phyloP scores from a whole-genome alignment of 257 asterid species.

The Plectranthus barbatus region DNA sequence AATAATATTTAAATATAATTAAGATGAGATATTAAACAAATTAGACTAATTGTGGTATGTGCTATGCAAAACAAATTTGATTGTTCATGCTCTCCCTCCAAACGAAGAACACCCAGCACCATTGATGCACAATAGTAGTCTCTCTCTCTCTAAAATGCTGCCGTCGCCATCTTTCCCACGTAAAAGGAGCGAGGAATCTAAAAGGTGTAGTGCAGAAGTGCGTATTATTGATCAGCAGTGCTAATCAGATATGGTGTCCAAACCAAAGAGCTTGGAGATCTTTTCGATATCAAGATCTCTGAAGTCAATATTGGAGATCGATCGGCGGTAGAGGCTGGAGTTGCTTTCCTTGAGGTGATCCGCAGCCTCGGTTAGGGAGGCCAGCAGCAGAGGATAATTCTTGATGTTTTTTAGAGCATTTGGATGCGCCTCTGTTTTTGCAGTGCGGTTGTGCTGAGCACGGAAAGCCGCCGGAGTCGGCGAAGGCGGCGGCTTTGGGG shows the following conservation, averaged over 20 bases:
- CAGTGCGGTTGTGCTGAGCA: slow-evolving; percentile 30
- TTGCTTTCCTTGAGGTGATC: slow-evolving; percentile 62
- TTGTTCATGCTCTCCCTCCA: too few species aligned
- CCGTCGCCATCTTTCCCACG: too few species aligned
- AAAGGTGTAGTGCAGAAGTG: too few species aligned
- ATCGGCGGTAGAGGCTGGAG: slow-evolving; percentile 45
- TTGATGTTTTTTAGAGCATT: slow-evolving; percentile 81
- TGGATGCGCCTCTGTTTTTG: slow-evolving; percentile 79
- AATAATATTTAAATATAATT: too few species aligned
- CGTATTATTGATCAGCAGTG: not conserved
- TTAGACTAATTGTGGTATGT: too few species aligned
- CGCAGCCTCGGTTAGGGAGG: slow-evolving; percentile 64
- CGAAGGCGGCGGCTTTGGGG: slow-evolving; percentile 42
- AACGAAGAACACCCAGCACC: too few species aligned
- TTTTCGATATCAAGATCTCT: slow-evolving; percentile 52
- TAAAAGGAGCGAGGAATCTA: too few species aligned
- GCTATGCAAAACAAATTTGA: too few species aligned
- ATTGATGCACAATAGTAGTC: too few species aligned
- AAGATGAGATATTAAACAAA: too few species aligned
- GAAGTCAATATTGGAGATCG: slow-evolving; percentile 56
- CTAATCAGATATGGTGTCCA: slow-evolving; percentile 29
- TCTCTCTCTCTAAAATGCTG: too few species aligned
- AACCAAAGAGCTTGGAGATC: slow-evolving; percentile 53
- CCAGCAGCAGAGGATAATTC: slow-evolving; percentile 75
- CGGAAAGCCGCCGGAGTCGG: slow-evolving; percentile 54